Percentiles rank a stretch among this genome's conserved stretches.
These are phyloP conservation scores for Aspergillus luchuensis DNA, from an alignment of 2,329 filamentous ascomycete species.

Conservation along the genomic window DNA sequence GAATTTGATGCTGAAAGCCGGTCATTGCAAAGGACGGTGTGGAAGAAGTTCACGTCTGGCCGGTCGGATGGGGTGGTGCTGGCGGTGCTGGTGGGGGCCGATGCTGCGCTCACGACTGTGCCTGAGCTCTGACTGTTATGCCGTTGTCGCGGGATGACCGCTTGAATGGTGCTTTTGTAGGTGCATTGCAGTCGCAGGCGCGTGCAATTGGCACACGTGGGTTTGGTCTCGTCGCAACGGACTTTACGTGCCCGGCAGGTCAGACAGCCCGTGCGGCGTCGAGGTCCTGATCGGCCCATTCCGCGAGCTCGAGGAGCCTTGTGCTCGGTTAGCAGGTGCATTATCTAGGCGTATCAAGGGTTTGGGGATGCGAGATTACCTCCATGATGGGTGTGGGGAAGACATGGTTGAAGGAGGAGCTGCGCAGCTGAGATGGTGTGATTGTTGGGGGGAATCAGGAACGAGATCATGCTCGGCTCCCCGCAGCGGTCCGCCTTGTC, in stretches of 20 bases:
- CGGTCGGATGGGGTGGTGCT: slow-evolving; percentile 15
- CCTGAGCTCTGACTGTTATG: neutral
- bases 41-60: slow-evolving; percentile 31
- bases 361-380: neutral
- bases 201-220: slow-evolving; percentile 38
- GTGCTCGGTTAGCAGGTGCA: neutral
- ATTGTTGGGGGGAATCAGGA: neutral
- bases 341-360: neutral
- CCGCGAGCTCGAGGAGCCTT: slow-evolving; percentile 29
- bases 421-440: neutral
- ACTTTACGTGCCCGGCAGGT: slow-evolving; percentile 41
- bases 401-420: neutral
- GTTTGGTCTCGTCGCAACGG: slow-evolving; percentile 39
- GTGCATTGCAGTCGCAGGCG: slow-evolving; percentile 34
- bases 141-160: slow-evolving; percentile 9
- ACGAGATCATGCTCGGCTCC: neutral
- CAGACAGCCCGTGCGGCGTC: slow-evolving; percentile 37
- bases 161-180: slow-evolving; percentile 30
- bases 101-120: neutral
- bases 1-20: slow-evolving; percentile 13
- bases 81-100: neutral
- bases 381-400: slow-evolving; percentile 2
- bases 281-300: slow-evolving; percentile 38
- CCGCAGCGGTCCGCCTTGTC: neutral
- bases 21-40: slow-evolving; percentile 32